phyloP scores from a whole-genome alignment of 805 yeast species.

The Ogataea zsoltii region DNA sequence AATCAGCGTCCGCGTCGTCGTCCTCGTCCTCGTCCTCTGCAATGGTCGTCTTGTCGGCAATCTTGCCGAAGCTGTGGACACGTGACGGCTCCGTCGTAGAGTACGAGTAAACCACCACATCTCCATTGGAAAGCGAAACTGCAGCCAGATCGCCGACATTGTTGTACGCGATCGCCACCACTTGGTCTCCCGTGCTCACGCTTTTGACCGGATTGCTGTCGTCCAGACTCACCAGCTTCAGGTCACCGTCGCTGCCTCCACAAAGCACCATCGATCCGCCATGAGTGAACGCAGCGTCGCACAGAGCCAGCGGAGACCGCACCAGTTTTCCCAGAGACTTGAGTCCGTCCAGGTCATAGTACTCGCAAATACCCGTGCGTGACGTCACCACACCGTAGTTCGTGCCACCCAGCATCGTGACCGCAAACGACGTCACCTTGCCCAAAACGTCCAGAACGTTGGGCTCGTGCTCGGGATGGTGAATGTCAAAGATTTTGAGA shows the following conservation, averaged over 20 bases:
- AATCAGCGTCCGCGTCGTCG: constrained; percentile 35
- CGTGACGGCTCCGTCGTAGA: constrained; percentile 56
- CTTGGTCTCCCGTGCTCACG: constrained; percentile 51
- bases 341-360: constrained; percentile 34
- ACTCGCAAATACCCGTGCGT: constrained; percentile 44
- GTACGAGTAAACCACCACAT: constrained; percentile 53
- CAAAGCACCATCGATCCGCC: constrained; percentile 57
- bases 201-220: constrained; percentile 33
- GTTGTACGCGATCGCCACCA: constrained; percentile 56
- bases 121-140: constrained; percentile 60
- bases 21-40: constrained; percentile 40
- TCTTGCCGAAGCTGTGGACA: constrained; percentile 43
- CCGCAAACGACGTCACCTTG: constrained; percentile 44
- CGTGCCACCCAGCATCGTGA: constrained; percentile 20
- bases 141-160: constrained; percentile 57
- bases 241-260: constrained; percentile 68
- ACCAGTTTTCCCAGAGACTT: constrained; percentile 36
- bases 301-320: constrained; percentile 46
- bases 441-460: constrained; percentile 53
- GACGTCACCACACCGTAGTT: constrained; percentile 36
- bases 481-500: constrained; percentile 49
- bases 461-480: constrained; percentile 59
- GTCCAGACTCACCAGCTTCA: constrained; percentile 48
- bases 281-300: constrained; percentile 59
- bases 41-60: constrained; percentile 39